Percentiles rank a stretch among this genome's conserved stretches.
Evolutionary conservation across 805 yeast genomes (phyloP).

Genomic region (Kodamaea jinghongensis): DNA sequence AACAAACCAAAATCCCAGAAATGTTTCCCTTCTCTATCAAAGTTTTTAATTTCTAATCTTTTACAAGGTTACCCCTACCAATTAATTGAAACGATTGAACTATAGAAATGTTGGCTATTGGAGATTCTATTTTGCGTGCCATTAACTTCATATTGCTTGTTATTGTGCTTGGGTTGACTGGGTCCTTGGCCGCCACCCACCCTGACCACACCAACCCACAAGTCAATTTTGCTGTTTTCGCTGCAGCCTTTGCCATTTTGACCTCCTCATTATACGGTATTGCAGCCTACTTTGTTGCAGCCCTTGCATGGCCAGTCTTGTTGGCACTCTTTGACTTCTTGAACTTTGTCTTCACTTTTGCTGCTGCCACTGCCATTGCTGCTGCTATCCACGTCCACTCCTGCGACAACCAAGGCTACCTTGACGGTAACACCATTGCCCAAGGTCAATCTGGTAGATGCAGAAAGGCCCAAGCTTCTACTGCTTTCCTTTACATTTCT

Average conservation of each 20-base stretch:
- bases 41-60: conserved; percentile 1
- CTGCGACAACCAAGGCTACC: conserved; percentile 66
- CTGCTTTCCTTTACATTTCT: conserved; percentile 82
- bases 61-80: neutral
- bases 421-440: conserved; percentile 62
- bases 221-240: conserved; percentile 84
- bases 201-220: conserved; percentile 58
- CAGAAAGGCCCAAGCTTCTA: conserved; percentile 87
- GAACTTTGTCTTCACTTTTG: conserved; percentile 86
- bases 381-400: conserved; percentile 86
- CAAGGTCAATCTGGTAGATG: conserved; percentile 84
- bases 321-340: conserved; percentile 76
- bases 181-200: conserved; percentile 75
- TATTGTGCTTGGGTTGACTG: conserved; percentile 82
- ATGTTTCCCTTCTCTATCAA: too few species aligned
- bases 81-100: neutral
- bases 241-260: conserved; percentile 81
- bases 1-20: conserved; percentile 5
- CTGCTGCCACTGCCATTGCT: conserved; percentile 94
- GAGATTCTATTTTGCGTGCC: conserved; percentile 73
- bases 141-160: conserved; percentile 73
- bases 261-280: conserved; percentile 79
- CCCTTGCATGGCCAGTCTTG: conserved; percentile 84
- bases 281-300: conserved; percentile 70
- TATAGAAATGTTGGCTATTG: conserved; percentile 56